These are phyloP conservation scores for Aspergillus proliferans DNA, from an alignment of 2,329 filamentous ascomycete genomes.

Conservation along the genomic window DNA sequence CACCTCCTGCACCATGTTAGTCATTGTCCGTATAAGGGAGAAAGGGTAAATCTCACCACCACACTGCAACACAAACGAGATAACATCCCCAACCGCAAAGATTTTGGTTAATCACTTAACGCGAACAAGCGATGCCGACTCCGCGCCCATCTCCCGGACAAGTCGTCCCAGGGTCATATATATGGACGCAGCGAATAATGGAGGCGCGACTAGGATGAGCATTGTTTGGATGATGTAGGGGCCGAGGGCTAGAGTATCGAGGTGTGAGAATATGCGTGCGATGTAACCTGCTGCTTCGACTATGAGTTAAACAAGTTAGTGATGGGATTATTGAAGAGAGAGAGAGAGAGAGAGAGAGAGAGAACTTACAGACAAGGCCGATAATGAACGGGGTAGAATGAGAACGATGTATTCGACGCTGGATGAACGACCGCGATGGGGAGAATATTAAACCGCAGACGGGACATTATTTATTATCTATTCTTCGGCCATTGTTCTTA, in stretches of 20 bases:
- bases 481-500: no score
- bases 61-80: conserved; percentile 25
- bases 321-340: neutral
- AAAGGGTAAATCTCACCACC: conserved; percentile 11
- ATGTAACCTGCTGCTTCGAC: conserved; percentile 22
- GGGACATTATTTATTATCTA: neutral
- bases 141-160: conserved; percentile 14
- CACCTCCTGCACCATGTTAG: conserved; percentile 15
- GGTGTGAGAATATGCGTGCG: conserved; percentile 21
- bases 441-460: neutral
- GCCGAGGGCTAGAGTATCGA: conserved; percentile 14
- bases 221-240: conserved; percentile 25
- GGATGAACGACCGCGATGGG: neutral
- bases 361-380: conserved; percentile 26
- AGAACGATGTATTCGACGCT: no score
- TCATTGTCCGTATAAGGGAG: neutral
- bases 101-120: conserved; percentile 23
- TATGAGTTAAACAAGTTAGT: neutral
- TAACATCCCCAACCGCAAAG: conserved; percentile 25
- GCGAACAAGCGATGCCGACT: conserved; percentile 15
- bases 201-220: conserved; percentile 24
- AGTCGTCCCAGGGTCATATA: conserved; percentile 26
- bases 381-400: conserved; percentile 16
- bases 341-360: neutral
- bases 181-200: conserved; percentile 25